These are phyloP conservation scores for Amanita inopinata DNA, from an alignment of 768 basidiomycete species.

Conservation along the genomic window DNA sequence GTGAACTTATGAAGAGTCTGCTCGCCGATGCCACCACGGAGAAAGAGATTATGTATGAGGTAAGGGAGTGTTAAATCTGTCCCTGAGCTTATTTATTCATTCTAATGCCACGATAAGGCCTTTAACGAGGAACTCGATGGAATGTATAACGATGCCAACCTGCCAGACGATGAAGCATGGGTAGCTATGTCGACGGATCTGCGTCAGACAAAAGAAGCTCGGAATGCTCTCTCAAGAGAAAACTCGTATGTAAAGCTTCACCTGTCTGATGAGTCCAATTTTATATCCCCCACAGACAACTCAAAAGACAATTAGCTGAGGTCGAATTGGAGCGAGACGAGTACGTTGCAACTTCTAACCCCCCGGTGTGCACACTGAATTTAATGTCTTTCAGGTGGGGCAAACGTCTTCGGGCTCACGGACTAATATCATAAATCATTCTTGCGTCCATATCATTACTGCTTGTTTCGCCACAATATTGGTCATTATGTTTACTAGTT, in stretches of 20 bases:
- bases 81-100: neutral
- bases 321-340: conserved; percentile 70
- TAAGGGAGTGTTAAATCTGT: no score
- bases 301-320: conserved; percentile 64
- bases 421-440: conserved; percentile 26
- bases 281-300: conserved; percentile 33
- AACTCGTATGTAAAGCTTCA: conserved; percentile 52
- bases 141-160: conserved; percentile 79
- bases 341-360: conserved; percentile 33
- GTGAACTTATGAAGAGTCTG: conserved; percentile 70
- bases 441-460: neutral
- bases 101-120: conserved; percentile 36
- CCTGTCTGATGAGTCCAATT: conserved; percentile 1
- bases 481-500: conserved; percentile 6
- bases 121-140: conserved; percentile 92
- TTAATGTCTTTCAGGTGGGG: conserved; percentile 45
- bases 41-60: conserved; percentile 92
- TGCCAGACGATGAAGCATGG: conserved; percentile 82
- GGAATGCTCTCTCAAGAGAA: conserved; percentile 67
- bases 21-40: conserved; percentile 72
- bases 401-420: conserved; percentile 43
- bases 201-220: conserved; percentile 59
- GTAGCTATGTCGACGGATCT: conserved; percentile 67
- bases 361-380: conserved; percentile 8
- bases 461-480: neutral